phyloP scores from a whole-genome alignment of 306 rosid genomes.

The Lathyrus sativus region DNA sequence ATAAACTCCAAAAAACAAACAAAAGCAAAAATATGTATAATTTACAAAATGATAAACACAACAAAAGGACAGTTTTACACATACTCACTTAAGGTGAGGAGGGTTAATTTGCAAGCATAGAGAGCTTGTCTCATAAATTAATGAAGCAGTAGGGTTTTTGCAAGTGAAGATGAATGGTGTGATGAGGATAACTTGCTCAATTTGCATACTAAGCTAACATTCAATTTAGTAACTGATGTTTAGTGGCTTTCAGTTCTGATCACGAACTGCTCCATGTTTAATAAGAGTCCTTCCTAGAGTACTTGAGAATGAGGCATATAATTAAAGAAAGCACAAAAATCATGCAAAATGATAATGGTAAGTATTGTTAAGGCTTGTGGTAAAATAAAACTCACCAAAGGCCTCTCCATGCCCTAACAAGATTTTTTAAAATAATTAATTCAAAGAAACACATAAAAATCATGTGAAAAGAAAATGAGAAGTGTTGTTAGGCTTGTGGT shows the following conservation, averaged over 20 bases:
- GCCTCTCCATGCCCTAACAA: neutral
- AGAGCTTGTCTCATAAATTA: neutral
- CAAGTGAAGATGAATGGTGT: neutral
- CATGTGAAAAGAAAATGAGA: neutral
- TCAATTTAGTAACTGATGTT: neutral
- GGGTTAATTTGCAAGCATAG: neutral
- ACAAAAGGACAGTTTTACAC: neutral
- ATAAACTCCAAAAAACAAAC: neutral
- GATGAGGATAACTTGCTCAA: neutral
- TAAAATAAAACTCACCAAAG: constrained; percentile 2
- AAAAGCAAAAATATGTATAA: too few relatives aligned
- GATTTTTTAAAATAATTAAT: neutral
- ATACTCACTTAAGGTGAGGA: neutral
- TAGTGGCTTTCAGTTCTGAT: neutral
- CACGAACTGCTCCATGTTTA: neutral
- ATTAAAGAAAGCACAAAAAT: too few relatives aligned
- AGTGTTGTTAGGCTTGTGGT: neutral
- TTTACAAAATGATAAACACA: neutral
- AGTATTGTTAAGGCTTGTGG: neutral
- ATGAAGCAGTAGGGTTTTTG: neutral
- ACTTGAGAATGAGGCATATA: too few relatives aligned
- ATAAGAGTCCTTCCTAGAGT: too few relatives aligned
- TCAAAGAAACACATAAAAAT: neutral
- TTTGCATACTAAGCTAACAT: neutral
- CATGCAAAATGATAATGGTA: neutral